phyloP scores from a whole-genome alignment of 2,329 filamentous ascomycete genomes.

The Nannizziopsis barbatae region DNA sequence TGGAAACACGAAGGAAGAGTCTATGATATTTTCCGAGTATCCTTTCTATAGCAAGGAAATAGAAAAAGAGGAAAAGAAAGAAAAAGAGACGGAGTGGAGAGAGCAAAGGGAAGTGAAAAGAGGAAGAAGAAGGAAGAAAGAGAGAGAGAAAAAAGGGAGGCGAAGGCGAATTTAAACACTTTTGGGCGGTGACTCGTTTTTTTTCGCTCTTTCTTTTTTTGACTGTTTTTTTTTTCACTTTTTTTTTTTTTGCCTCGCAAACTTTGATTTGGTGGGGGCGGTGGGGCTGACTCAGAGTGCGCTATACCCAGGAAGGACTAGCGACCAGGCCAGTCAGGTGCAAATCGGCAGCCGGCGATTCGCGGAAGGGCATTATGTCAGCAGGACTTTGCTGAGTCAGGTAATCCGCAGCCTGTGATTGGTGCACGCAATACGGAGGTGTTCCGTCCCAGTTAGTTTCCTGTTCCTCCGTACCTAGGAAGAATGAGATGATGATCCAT shows the following conservation, averaged over 20 bases:
- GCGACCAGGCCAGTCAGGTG: neutral
- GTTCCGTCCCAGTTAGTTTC: too few species aligned
- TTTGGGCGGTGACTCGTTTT: too few species aligned
- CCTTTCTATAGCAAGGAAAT: too few species aligned
- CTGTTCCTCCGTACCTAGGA: too few species aligned
- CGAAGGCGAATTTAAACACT: too few species aligned
- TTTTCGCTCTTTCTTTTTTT: too few species aligned
- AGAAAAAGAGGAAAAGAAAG: constrained; percentile 9
- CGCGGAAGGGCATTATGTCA: neutral
- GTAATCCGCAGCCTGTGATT: neutral
- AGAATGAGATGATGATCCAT: too few species aligned
- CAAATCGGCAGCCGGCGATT: neutral
- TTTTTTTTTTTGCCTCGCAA: too few species aligned
- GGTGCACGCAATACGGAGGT: neutral
- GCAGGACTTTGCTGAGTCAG: neutral
- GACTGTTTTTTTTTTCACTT: too few species aligned
- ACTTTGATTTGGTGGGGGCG: too few species aligned
- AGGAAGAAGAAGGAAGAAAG: neutral
- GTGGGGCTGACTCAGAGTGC: neutral
- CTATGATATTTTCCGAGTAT: too few species aligned
- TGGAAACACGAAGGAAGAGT: neutral
- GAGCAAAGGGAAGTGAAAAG: neutral
- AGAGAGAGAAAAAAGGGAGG: neutral
- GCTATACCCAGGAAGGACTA: neutral
- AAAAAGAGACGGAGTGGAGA: constrained; percentile 15